These are phyloP conservation scores for Amaranthus cruentus DNA, from an alignment of 148 eudicot genomes.

Conservation along the genomic window DNA sequence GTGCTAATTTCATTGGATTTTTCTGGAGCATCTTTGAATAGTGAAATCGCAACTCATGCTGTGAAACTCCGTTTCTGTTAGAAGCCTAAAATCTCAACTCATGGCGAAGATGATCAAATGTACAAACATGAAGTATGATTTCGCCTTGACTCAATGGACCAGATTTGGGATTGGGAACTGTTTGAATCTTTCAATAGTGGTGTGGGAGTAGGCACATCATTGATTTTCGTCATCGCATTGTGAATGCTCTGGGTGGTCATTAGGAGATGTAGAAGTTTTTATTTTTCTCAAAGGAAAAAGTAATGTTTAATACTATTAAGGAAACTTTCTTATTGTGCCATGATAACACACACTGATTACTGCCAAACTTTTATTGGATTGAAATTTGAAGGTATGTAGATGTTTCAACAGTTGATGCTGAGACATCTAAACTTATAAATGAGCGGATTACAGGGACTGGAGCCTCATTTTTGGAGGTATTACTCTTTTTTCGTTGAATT, in stretches of 20 bases:
- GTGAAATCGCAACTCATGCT: too few relatives aligned
- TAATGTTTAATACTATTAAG: neutral
- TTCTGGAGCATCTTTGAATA: too few relatives aligned
- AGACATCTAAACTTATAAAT: slow-evolving; percentile 66
- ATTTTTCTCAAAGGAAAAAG: neutral
- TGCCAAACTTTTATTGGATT: slow-evolving; percentile 5
- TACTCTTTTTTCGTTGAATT: neutral
- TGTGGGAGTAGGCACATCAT: too few relatives aligned
- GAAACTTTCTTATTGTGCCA: neutral
- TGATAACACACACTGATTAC: neutral
- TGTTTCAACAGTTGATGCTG: slow-evolving; percentile 89
- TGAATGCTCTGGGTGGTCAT: neutral
- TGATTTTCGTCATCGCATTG: too few relatives aligned
- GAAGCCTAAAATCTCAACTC: too few relatives aligned
- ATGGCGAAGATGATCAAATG: too few relatives aligned
- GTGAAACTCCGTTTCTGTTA: too few relatives aligned
- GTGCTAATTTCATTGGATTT: too few relatives aligned
- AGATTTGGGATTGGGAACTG: too few relatives aligned
- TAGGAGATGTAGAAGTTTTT: neutral
- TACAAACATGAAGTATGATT: too few relatives aligned
- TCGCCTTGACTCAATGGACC: too few relatives aligned
- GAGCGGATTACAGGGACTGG: slow-evolving; percentile 62
- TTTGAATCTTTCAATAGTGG: too few relatives aligned
- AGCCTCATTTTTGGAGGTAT: slow-evolving; percentile 84
- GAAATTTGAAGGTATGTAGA: slow-evolving; percentile 67